A percentile compares a stretch with the other conserved stretches of the same genome.
Evolutionary conservation across 2,329 filamentous ascomycete genomes (phyloP).

Genomic region (Dothideomycetes sp.): DNA sequence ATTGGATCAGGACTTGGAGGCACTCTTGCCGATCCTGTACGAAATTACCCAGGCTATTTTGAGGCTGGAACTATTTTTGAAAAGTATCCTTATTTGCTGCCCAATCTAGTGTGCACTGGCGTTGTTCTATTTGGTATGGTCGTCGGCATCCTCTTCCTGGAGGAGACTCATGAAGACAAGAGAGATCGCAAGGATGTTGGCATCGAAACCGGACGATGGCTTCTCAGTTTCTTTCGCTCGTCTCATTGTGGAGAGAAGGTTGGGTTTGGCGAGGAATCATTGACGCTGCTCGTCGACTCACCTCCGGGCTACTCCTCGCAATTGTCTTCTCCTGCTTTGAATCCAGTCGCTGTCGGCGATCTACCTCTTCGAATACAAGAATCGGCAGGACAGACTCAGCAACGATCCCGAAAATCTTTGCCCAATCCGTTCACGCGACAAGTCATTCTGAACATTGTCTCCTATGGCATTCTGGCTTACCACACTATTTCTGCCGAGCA

Average conservation of each 20-base stretch:
- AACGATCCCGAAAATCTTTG: slow-evolving; percentile 25
- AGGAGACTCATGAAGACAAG: slow-evolving; percentile 84
- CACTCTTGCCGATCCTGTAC: slow-evolving; percentile 74
- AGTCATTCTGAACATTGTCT: slow-evolving; percentile 76
- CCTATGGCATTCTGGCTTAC: slow-evolving; percentile 87
- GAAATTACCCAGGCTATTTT: slow-evolving; percentile 69
- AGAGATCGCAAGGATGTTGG: slow-evolving; percentile 68
- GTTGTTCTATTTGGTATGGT: slow-evolving; percentile 66
- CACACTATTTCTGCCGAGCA: slow-evolving; percentile 97
- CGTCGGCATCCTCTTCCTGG: slow-evolving; percentile 74
- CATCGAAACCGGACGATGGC: slow-evolving; percentile 62
- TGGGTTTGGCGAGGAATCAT: slow-evolving; percentile 44
- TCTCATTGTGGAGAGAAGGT: slow-evolving; percentile 23
- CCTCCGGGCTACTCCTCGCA: slow-evolving; percentile 58
- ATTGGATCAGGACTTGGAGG: slow-evolving; percentile 87
- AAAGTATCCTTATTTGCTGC: slow-evolving; percentile 76
- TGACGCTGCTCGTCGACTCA: slow-evolving; percentile 52
- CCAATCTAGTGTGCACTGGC: slow-evolving; percentile 80
- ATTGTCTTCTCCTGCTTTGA: slow-evolving; percentile 41
- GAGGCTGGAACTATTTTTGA: slow-evolving; percentile 67
- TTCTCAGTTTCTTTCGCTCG: slow-evolving; percentile 31
- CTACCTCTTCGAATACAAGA: slow-evolving; percentile 27
- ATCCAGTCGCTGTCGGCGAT: slow-evolving; percentile 21
- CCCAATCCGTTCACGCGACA: slow-evolving; percentile 68
- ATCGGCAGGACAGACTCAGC: slow-evolving; percentile 12